Evolutionary conservation across 2,329 filamentous ascomycete genomes (phyloP).

Genomic region (Clarireedia sp.): DNA sequence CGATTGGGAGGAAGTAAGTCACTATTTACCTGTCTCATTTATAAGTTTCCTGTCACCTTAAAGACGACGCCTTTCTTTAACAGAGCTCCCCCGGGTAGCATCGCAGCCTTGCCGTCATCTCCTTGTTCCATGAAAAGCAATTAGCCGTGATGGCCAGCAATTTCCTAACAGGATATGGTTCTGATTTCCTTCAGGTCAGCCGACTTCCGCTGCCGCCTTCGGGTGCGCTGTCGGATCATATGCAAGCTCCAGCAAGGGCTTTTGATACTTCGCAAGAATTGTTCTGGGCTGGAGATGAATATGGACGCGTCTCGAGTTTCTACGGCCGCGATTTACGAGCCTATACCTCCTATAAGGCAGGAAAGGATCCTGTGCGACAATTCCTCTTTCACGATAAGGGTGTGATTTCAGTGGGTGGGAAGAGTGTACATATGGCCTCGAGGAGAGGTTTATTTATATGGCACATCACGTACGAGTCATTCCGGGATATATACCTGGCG

Average conservation of each 20-base stretch:
- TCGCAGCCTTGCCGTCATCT: conserved; percentile 4
- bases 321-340: conserved; percentile 75
- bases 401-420: conserved; percentile 73
- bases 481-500: not conserved
- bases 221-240: conserved; percentile 60
- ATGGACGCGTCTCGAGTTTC: conserved; percentile 78
- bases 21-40: conserved; percentile 9
- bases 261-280: conserved; percentile 89
- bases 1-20: conserved; percentile 59
- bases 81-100: not conserved
- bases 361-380: conserved; percentile 76
- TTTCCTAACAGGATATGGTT: conserved; percentile 6
- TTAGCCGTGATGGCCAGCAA: not conserved
- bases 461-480: conserved; percentile 62
- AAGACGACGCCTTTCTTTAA: not conserved
- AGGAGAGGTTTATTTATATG: conserved; percentile 78
- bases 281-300: conserved; percentile 87
- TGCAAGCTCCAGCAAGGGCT: conserved; percentile 68
- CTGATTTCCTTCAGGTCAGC: conserved; percentile 52
- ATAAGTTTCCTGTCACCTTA: not conserved
- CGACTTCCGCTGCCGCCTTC: conserved; percentile 75
- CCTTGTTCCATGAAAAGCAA: not conserved
- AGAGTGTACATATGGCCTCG: conserved; percentile 81
- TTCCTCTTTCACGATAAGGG: conserved; percentile 88
- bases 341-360: conserved; percentile 80